Conservation (phyloP, 2,329 filamentous ascomycete species). For the Botryotinia globosa region DNA sequence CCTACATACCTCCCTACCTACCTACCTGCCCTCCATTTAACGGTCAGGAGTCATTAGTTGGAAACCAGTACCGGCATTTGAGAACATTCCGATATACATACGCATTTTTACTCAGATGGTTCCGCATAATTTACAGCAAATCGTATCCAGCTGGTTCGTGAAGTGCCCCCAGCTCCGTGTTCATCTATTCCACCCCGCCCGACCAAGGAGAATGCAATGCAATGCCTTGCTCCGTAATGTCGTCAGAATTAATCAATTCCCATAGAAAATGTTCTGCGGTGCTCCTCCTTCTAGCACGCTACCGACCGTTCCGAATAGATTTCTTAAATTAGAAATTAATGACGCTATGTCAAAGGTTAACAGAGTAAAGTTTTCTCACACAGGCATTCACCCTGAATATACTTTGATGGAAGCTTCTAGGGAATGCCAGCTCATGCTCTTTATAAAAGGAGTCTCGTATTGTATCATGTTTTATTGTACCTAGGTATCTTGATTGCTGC, state of each 20-base stretch:
- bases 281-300: neutral
- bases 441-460: neutral
- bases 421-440: neutral
- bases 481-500: neutral
- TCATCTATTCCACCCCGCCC: neutral
- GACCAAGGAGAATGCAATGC: neutral
- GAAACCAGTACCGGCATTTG: neutral
- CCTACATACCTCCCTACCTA: too few relatives aligned
- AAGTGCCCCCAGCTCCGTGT: neutral
- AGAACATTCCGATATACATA: neutral
- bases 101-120: neutral
- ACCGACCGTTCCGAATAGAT: neutral
- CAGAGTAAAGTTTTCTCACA: neutral
- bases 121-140: neutral
- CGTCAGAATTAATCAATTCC: neutral
- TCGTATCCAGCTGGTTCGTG: neutral
- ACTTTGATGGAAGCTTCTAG: neutral
- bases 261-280: neutral
- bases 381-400: neutral
- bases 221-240: neutral
- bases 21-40: neutral
- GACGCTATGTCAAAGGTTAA: neutral
- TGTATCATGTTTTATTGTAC: neutral
- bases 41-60: neutral
- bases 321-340: conserved; percentile 4